Evolutionary conservation across 352 stramenopile genomes (phyloP).

Genomic region (Thraustochytrium striatum): DNA sequence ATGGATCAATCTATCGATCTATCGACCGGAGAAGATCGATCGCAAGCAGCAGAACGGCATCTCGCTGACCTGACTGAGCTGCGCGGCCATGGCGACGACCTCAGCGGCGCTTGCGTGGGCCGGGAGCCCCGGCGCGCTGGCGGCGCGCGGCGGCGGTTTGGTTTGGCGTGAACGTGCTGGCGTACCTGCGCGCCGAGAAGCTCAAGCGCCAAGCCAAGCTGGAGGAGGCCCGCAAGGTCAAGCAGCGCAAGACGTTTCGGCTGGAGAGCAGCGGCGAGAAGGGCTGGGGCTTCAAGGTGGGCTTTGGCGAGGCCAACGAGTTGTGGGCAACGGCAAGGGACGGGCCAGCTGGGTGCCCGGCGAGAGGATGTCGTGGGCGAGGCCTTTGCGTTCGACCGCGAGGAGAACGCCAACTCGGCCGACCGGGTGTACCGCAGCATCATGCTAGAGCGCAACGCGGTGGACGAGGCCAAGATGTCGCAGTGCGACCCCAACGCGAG

Average conservation of each 20-base stretch:
- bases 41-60: too few species aligned
- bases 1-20: too few species aligned
- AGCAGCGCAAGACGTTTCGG: not conserved
- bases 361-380: slow-evolving; percentile 1
- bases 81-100: too few species aligned
- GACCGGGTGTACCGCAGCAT: slow-evolving; percentile 37
- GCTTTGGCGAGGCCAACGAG: not conserved
- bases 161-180: not conserved
- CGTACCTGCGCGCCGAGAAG: not conserved
- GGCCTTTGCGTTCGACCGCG: slow-evolving; percentile 32
- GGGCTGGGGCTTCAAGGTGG: not conserved
- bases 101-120: not conserved
- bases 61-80: too few species aligned
- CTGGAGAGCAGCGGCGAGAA: slow-evolving; percentile 5
- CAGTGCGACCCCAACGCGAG: not conserved
- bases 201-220: not conserved
- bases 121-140: not conserved
- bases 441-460: not conserved
- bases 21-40: too few species aligned
- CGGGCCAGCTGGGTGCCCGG: slow-evolving; percentile 22
- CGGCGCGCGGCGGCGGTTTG: not conserved
- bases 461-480: not conserved
- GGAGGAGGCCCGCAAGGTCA: not conserved
- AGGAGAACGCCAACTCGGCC: slow-evolving; percentile 26
- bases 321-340: slow-evolving; percentile 9